Evolutionary conservation across 2,329 filamentous ascomycete genomes (phyloP), one percentile per base, ranked within the genome.

Genomic region (Colletotrichum sp.): DNA sequence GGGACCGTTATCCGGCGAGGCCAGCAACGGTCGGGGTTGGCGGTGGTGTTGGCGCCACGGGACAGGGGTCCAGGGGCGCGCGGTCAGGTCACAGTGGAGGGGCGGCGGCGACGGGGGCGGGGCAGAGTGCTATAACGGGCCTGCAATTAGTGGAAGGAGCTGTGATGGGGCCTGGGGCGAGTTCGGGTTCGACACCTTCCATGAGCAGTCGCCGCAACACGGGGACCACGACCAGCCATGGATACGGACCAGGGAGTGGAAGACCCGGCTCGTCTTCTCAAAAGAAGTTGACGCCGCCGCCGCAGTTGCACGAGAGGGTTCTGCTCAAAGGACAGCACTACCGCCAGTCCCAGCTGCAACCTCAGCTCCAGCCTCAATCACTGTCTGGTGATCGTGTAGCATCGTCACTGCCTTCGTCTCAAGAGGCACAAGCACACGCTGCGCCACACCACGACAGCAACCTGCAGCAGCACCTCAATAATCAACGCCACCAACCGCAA

Each of bases 201-300:
- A 52, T 52, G 44, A 52, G n/a, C 44, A 52, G 44, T n/a, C 44
- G 44, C n/a, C 44, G 44, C 44, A n/a, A 24, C 32, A 30, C 32
- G 16, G n/a, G 22, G 39, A 52, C 57, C 6, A n/a, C 30, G 15
- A 30, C 24, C 32, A 59, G 24, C 62, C 39, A 59, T 22, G 39
- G 39, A n/a, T 48, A 48, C 8, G 63, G 36, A 39, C 36, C 3
- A 62, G 15, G 44, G 44, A 52, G n/a, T 22, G 44, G 44, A 52
- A 52, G 44, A 1, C 44, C 44, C 2, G 44, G 39, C 39, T 48
- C n/a, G 10, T 52, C 44, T 52, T 52, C 44, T 67, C 68, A 75
- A 63, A 72, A 71, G 39, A 75, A 75, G 57, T 64, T 75, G 63
- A 75, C 69, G 69, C 73, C 73, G 44, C 73, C 73, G n/a, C 73